Conservation (phyloP, 176 grass and related monocot genomes). For the Triticum aestivum region DNA sequence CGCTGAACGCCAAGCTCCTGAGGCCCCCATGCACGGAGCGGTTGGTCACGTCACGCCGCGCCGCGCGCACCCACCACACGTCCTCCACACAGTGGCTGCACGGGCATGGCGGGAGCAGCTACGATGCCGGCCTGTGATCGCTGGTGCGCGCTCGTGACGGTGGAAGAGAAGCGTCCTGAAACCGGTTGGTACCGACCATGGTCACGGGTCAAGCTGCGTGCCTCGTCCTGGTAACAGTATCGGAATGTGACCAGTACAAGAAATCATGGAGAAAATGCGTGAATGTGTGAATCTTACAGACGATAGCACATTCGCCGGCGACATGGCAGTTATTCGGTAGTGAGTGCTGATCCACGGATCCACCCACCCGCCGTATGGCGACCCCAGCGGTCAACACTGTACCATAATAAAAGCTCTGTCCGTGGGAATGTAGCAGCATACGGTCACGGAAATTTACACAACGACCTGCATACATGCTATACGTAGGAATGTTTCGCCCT, state of each 20-base stretch:
- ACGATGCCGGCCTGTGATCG: not conserved
- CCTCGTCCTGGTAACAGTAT: not conserved
- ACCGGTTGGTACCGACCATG: not conserved
- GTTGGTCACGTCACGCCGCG: not conserved
- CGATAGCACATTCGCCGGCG: not conserved
- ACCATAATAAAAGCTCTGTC: not conserved
- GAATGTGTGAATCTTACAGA: too few relatives aligned
- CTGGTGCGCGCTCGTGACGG: not conserved
- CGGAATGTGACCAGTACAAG: too few relatives aligned
- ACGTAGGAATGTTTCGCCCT: not conserved
- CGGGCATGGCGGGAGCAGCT: not conserved
- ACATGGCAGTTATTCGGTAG: not conserved
- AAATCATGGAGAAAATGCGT: too few relatives aligned
- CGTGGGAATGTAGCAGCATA: not conserved
- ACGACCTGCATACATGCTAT: not conserved
- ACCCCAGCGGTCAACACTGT: not conserved
- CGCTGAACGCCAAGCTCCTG: not conserved
- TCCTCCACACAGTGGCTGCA: not conserved
- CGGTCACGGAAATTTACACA: not conserved
- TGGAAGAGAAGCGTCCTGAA: conserved; percentile 10
- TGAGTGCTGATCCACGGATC: not conserved
- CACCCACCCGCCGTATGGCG: not conserved
- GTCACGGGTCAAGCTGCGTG: not conserved
- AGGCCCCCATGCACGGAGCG: not conserved
- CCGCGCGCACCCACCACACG: not conserved